phyloP scores from a whole-genome alignment of 2,329 filamentous ascomycete species.

The Clathrospora elynae region DNA sequence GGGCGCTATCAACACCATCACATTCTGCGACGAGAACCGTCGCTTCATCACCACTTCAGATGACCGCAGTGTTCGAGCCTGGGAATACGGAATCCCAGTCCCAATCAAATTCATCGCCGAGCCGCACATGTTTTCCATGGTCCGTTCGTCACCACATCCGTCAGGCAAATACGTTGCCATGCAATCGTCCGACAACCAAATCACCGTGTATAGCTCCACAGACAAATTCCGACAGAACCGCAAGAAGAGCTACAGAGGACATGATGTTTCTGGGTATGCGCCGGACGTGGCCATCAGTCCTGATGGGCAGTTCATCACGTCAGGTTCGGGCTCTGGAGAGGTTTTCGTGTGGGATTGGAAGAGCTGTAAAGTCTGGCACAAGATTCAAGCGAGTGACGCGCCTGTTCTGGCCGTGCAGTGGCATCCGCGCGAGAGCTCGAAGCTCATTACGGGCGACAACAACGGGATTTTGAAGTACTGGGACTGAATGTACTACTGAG shows the following conservation, averaged over 20 bases:
- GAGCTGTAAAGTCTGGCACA: constrained; percentile 98
- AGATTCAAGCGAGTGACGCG: constrained; percentile 82
- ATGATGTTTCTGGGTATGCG: constrained; percentile 93
- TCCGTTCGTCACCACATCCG: constrained; percentile 81
- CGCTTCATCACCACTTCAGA: constrained; percentile 98
- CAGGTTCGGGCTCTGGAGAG: constrained; percentile 81
- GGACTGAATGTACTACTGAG: constrained; percentile 63
- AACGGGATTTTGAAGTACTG: constrained; percentile 90
- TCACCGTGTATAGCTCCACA: constrained; percentile 90
- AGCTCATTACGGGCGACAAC: constrained; percentile 87
- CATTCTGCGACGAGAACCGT: constrained; percentile 90
- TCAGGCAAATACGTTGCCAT: constrained; percentile 93
- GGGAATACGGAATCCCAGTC: constrained; percentile 98
- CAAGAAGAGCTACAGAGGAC: constrained; percentile 94
- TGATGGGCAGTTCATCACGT: constrained; percentile 90
- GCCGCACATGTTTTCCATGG: constrained; percentile 97
- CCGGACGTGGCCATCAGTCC: constrained; percentile 88
- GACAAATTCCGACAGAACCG: constrained; percentile 97
- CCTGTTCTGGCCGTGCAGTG: constrained; percentile 87
- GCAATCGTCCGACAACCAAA: constrained; percentile 93
- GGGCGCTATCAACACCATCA: constrained; percentile 96
- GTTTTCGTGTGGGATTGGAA: constrained; percentile 99
- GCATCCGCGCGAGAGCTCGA: constrained; percentile 97
- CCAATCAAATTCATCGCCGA: constrained; percentile 99
- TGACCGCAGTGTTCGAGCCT: constrained; percentile 92